Conservation (phyloP, 2,329 filamentous ascomycete genomes). For the Calonectria fujianensis region DNA sequence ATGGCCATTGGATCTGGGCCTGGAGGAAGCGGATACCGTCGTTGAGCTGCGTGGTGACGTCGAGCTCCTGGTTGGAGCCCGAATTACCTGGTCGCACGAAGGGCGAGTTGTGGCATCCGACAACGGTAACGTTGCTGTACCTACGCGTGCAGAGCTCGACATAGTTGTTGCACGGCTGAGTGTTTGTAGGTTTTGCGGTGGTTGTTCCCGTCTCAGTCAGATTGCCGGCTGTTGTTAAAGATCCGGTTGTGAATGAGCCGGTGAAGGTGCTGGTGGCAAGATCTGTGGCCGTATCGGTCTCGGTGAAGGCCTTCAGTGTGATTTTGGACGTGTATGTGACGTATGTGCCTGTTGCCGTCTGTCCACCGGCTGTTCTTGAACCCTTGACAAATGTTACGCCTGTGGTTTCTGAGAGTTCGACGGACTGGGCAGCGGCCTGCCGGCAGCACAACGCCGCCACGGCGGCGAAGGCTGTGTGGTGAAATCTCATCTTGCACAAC, state of each 20-base stretch:
- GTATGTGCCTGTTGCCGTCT: slow-evolving; percentile 55
- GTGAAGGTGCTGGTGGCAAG: slow-evolving; percentile 66
- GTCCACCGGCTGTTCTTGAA: slow-evolving; percentile 62
- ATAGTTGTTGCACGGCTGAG: slow-evolving; percentile 86
- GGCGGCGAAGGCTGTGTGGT: slow-evolving; percentile 47
- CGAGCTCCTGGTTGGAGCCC: slow-evolving; percentile 83
- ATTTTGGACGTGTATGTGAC: slow-evolving; percentile 54
- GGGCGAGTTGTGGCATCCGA: slow-evolving; percentile 88
- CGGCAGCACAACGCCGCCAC: slow-evolving; percentile 50
- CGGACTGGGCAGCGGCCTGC: slow-evolving; percentile 52
- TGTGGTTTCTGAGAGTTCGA: slow-evolving; percentile 58
- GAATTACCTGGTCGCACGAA: slow-evolving; percentile 83
- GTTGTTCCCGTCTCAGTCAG: slow-evolving; percentile 66
- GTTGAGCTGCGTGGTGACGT: slow-evolving; percentile 82
- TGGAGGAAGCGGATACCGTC: slow-evolving; percentile 83
- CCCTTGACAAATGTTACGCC: slow-evolving; percentile 62
- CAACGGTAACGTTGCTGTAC: slow-evolving; percentile 88
- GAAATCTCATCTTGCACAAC: slow-evolving; percentile 52
- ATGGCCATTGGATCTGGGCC: slow-evolving; percentile 77
- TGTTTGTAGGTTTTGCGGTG: slow-evolving; percentile 75
- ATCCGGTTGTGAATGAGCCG: slow-evolving; percentile 62
- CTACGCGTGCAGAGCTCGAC: slow-evolving; percentile 84
- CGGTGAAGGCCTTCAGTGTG: slow-evolving; percentile 43
- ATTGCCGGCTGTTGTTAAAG: slow-evolving; percentile 60
- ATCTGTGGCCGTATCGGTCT: slow-evolving; percentile 45